Percentiles rank a stretch among this genome's conserved stretches.
Conservation (phyloP, 108 stramenopile genomes). For the Skeletonema tropicum region DNA sequence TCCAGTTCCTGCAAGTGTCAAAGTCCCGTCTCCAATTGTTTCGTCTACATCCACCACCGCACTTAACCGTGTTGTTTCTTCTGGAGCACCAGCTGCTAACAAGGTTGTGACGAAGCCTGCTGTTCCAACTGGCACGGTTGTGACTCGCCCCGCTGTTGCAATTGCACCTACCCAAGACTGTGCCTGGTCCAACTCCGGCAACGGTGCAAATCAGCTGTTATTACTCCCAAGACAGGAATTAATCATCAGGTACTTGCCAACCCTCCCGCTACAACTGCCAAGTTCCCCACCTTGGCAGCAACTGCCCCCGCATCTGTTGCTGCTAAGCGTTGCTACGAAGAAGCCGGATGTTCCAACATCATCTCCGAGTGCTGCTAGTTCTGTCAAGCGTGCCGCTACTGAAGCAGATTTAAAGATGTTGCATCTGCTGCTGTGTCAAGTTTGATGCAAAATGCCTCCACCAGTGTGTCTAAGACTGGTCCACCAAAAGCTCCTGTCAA, state of each 20-base stretch:
- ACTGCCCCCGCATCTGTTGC: constrained; percentile 17
- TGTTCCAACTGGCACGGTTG: constrained; percentile 17
- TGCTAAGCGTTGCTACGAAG: constrained; percentile 4
- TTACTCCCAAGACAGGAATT: constrained; percentile 27
- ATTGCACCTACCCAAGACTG: not conserved
- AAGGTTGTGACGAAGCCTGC: not conserved
- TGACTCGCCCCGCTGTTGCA: not conserved
- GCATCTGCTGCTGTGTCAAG: constrained; percentile 80
- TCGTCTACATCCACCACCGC: not conserved
- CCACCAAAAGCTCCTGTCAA: constrained; percentile 9
- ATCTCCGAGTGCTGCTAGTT: constrained; percentile 11
- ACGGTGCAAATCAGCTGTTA: constrained; percentile 10
- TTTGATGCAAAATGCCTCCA: constrained; percentile 69
- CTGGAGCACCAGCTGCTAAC: not conserved
- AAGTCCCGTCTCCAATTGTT: constrained; percentile 1
- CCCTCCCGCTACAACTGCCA: constrained; percentile 3
- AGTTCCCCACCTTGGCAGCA: constrained; percentile 6
- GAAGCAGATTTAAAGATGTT: constrained; percentile 80
- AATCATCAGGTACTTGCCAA: constrained; percentile 32
- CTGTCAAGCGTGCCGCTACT: constrained; percentile 34
- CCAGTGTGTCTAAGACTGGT: not conserved
- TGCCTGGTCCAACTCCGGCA: constrained; percentile 2
- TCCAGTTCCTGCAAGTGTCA: constrained; percentile 14
- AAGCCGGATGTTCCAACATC: constrained; percentile 4
- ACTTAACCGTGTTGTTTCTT: not conserved